Evolutionary conservation across 805 yeast species (phyloP), one percentile per base, ranked within the genome.

Genomic region (Jamesozyma lodderae): DNA sequence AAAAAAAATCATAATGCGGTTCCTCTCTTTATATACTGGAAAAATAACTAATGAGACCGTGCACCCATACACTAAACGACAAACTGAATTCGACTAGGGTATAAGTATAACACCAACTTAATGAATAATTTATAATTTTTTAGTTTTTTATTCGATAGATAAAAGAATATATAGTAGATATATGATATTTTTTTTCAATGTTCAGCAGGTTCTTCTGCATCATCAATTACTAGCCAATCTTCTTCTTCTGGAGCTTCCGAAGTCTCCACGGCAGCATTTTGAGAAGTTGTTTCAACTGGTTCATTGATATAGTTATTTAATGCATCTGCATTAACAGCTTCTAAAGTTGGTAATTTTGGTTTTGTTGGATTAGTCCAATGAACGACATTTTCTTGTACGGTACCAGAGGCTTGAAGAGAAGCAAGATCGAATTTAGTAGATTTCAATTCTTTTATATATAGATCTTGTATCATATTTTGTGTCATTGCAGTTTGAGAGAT

Each of bases 401-500:
- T 94, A 49, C 29, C 37, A 3, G 28, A 19, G 3, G 40, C 20
- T 74, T 69, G 42, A 39, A 80, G 60, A 44, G 86, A 77, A 42
- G 80, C 74, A 60, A 95, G 88, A 72, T 31, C 17, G 4, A 31
- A 19, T 9, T 87, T 86, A 78, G 84, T 88, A 45, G 77, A 76
- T 70, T 80, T 84, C 66, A 92, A 70, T 66, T 88, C 95, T 63
- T 74, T 77, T 59, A 90, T 67, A 71, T 88, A 88, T 52, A 88
- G 74, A 51, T 88, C 95, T 63, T 84, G 74, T 59, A 88, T 64
- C 60, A 82, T 69, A 73, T 88, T 31, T 6, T 17, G 14, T 7
- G 14, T 31, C 6, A 13, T 14, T 5, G 33, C 14, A 17, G 41
- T 22, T 10, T n/a, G 11, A 8, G 41, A 25, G 2, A 42, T n/a